Conservation (phyloP, 345 rosid genomes). For the Raphanus raphanistrum region DNA sequence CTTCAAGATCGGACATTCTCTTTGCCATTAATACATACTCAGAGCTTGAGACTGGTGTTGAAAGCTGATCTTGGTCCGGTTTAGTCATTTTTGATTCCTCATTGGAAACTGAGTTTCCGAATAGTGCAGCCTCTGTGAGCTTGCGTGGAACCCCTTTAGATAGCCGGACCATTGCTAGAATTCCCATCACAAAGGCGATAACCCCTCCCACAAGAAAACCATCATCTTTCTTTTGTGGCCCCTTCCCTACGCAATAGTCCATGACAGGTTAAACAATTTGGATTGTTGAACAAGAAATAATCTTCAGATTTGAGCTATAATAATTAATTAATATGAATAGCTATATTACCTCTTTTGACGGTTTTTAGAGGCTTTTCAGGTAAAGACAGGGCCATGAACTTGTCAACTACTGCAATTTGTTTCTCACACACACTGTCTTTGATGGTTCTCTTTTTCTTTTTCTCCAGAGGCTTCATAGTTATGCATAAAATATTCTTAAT, state of each 20-base stretch:
- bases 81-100: conserved; percentile 9
- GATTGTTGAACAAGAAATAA: neutral
- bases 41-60: conserved; percentile 44
- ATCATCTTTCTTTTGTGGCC: conserved; percentile 32
- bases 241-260: conserved; percentile 18
- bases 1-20: conserved; percentile 75
- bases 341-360: neutral
- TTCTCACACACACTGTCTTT: conserved; percentile 24
- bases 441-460: conserved; percentile 20
- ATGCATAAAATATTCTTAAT: neutral
- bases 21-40: conserved; percentile 59
- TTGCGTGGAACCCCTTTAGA: conserved; percentile 59
- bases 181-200: conserved; percentile 62
- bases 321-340: neutral
- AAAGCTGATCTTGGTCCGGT: conserved; percentile 13
- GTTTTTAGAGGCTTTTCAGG: conserved; percentile 19
- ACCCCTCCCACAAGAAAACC: conserved; percentile 49
- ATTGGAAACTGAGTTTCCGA: conserved; percentile 33
- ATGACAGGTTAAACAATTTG: neutral
- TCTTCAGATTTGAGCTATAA: neutral
- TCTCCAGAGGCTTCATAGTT: conserved; percentile 26
- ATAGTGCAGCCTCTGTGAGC: conserved; percentile 53
- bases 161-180: conserved; percentile 58
- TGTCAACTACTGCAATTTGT: conserved; percentile 47
- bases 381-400: conserved; percentile 47